These are phyloP conservation scores for Patellifolia procumbens DNA, from an alignment of 179 eudicot species.

Conservation along the genomic window DNA sequence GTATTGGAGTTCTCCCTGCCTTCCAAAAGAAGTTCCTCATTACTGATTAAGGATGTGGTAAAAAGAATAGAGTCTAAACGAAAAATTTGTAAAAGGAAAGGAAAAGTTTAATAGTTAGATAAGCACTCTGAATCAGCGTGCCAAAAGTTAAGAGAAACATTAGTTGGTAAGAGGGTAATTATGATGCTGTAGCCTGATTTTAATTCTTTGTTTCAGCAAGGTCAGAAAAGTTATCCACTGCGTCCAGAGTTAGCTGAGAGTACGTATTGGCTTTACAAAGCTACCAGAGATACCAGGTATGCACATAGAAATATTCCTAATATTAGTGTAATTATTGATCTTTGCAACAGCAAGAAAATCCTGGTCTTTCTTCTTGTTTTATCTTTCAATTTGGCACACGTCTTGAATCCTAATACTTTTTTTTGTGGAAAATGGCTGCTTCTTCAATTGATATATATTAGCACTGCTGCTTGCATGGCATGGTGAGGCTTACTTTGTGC, in stretches of 20 bases:
- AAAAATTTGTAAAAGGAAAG: neutral
- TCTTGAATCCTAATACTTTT: neutral
- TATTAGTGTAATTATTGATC: neutral
- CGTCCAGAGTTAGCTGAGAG: conserved; percentile 98
- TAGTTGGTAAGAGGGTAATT: neutral
- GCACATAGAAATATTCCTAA: neutral
- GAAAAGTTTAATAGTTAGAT: neutral
- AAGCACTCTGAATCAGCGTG: neutral
- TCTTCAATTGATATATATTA: neutral
- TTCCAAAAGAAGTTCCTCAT: neutral
- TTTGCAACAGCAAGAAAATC: neutral
- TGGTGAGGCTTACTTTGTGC: neutral
- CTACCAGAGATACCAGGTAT: conserved; percentile 95
- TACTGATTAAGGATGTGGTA: neutral
- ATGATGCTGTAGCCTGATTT: conserved; percentile 13
- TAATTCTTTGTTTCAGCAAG: conserved; percentile 59
- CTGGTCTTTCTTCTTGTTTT: neutral
- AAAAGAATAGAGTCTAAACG: neutral
- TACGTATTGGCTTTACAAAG: conserved; percentile 98
- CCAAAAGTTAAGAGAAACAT: neutral
- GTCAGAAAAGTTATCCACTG: conserved; percentile 95
- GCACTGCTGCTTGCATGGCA: neutral
- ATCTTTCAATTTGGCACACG: neutral
- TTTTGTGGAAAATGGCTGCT: neutral
- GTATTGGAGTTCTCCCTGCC: neutral